Evolutionary conservation across 2,329 filamentous ascomycete genomes (phyloP).

Genomic region (Hypoxylon sp.): DNA sequence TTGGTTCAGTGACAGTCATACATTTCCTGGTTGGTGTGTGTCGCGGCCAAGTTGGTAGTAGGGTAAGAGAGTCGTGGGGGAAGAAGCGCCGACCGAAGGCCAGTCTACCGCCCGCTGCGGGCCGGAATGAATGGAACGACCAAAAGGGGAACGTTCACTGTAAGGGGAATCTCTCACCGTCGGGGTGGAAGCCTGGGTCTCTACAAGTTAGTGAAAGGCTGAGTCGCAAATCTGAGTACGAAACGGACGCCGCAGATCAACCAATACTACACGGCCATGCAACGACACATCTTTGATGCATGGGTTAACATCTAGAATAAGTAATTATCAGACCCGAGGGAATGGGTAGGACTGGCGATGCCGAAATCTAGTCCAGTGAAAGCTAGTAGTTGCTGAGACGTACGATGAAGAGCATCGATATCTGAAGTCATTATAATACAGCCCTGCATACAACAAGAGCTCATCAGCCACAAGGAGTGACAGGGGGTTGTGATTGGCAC

Average conservation of each 20-base stretch:
- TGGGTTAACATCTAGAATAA: conserved; percentile 23
- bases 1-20: conserved; percentile 46
- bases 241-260: conserved; percentile 32
- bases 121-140: conserved; percentile 23
- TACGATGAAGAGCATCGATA: conserved; percentile 9
- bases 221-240: conserved; percentile 30
- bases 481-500: conserved; percentile 50
- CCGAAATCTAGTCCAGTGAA: conserved; percentile 30
- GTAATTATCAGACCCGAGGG: conserved; percentile 32
- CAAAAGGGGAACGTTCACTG: conserved; percentile 8
- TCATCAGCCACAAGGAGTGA: conserved; percentile 43
- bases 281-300: conserved; percentile 29
- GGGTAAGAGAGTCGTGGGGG: conserved; percentile 33
- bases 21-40: conserved; percentile 43
- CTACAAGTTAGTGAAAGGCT: conserved; percentile 20
- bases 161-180: conserved; percentile 17
- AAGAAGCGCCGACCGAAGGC: conserved; percentile 24
- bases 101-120: conserved; percentile 29
- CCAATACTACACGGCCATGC: conserved; percentile 21
- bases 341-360: conserved; percentile 36
- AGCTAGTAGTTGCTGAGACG: conserved; percentile 4
- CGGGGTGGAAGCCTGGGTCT: conserved; percentile 25
- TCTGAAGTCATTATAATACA: conserved; percentile 25
- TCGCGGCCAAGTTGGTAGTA: conserved; percentile 34
- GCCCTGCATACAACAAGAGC: conserved; percentile 22